Base-by-base conservation (phyloP, 352 stramenopile genomes). In the Phytophthora vignae region DNA sequence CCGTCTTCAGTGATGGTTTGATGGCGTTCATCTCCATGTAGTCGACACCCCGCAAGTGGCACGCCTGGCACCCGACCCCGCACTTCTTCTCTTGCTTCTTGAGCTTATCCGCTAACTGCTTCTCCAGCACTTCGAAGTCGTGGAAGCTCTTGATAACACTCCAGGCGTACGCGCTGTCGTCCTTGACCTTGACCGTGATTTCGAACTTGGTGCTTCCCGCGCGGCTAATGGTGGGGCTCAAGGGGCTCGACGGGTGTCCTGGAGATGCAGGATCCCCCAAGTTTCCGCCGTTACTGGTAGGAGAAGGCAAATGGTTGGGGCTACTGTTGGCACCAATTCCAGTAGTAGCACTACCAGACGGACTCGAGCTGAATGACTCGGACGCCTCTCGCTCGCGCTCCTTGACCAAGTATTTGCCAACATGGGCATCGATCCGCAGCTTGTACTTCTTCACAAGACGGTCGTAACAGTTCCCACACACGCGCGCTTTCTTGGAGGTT, bases 21-120 rank as follows among this genome's bases (percentile, higher is more conserved):
- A 95, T 73, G 7, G 53, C 52, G 19, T 62, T 60, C 44, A 91
- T 60, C 63, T 95, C 87, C 48, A 77, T 73, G 67, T 93, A 95
- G 74, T 95, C 87, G 8, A 95, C 76, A 36, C 85, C 87, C 25
- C 83, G 87, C 76, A 79, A 92, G 74, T 95, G 87, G 33, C 76
- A 80, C 10, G 63, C 60, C 17, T 74, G 74, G 33, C 72, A 82
- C 3, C 68, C 80, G 2, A 73, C 46, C 4, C 81, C 83, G 54
- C 83, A 79, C 60, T 87, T 88, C 63, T 92, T 90, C 61, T 93
- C 84, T 71, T 95, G 87, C 74, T 87, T 83, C 65, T 83, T 84
- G 0, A 89, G 62, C 70, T 91, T 92, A 8, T 92, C 85, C 52
- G 64, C 21, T 50, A 95, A 75, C 44, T 83, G 64, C 49, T 92